These are phyloP conservation scores for Zasmidium angulare DNA, from an alignment of 2,329 filamentous ascomycete species.

Conservation along the genomic window DNA sequence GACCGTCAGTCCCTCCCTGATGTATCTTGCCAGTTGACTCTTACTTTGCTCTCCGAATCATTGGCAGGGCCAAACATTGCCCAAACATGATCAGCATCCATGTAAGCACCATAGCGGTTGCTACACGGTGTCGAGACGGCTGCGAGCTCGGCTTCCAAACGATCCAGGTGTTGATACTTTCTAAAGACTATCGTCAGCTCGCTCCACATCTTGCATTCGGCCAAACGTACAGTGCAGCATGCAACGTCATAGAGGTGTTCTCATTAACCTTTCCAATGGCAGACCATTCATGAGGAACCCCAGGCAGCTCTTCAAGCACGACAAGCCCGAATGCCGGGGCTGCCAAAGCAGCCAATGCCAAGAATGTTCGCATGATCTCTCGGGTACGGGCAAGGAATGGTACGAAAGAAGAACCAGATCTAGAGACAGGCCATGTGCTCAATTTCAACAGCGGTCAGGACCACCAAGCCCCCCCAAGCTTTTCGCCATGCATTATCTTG, in stretches of 20 bases:
- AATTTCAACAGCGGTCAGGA: neutral
- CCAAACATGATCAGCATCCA: constrained; percentile 46
- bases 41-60: constrained; percentile 32
- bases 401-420: no score
- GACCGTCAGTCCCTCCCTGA: no score
- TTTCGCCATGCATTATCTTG: neutral
- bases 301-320: neutral
- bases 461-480: neutral
- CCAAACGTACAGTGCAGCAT: constrained; percentile 13
- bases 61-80: constrained; percentile 43
- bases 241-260: constrained; percentile 3
- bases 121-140: constrained; percentile 50
- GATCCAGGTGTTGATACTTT: constrained; percentile 30
- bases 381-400: neutral
- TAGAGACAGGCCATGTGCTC: neutral
- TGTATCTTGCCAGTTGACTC: no score
- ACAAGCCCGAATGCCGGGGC: neutral
- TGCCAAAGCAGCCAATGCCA: neutral
- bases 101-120: constrained; percentile 51
- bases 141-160: constrained; percentile 41
- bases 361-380: neutral
- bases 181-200: neutral
- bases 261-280: neutral
- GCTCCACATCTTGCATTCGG: neutral
- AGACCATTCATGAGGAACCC: neutral